A percentile compares a stretch with the other conserved stretches of the same genome.
These are phyloP conservation scores for Echria macrotheca DNA, from an alignment of 495 filamentous ascomycete species.

Conservation along the genomic window DNA sequence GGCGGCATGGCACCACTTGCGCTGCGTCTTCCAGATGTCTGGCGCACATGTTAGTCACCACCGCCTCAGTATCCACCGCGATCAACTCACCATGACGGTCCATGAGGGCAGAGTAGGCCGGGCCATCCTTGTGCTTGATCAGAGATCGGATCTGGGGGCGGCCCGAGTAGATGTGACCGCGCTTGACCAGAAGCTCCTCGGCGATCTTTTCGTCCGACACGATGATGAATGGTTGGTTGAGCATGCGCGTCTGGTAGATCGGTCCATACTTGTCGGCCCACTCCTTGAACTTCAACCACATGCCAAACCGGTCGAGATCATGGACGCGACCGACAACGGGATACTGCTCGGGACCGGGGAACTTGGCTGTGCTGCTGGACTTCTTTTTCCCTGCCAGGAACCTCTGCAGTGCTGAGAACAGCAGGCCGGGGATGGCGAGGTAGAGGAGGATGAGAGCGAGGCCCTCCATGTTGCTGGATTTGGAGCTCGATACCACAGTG, in stretches of 20 bases:
- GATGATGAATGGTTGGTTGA: slow-evolving; percentile 47
- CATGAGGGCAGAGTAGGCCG: slow-evolving; percentile 44
- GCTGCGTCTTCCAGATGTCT: slow-evolving; percentile 43
- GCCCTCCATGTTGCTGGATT: slow-evolving; percentile 20
- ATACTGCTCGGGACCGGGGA: slow-evolving; percentile 42
- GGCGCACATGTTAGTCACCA: background rate
- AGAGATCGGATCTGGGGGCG: slow-evolving; percentile 45
- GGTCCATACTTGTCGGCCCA: slow-evolving; percentile 52
- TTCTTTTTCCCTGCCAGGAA: slow-evolving; percentile 34
- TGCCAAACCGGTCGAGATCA: slow-evolving; percentile 43
- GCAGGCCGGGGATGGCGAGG: slow-evolving; percentile 38
- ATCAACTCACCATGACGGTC: slow-evolving; percentile 39
- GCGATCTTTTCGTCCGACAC: slow-evolving; percentile 52
- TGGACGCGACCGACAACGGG: slow-evolving; percentile 48
- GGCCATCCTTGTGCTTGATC: slow-evolving; percentile 43
- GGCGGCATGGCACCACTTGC: slow-evolving; percentile 45
- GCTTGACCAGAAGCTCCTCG: slow-evolving; percentile 48
- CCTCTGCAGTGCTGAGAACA: slow-evolving; percentile 37
- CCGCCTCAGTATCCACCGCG: background rate
- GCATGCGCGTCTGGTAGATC: slow-evolving; percentile 47
- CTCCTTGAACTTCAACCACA: slow-evolving; percentile 54
- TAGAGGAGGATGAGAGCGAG: slow-evolving; percentile 35
- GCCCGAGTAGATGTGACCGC: slow-evolving; percentile 50
- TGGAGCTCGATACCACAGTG: background rate
- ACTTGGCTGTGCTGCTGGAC: slow-evolving; percentile 14